Percentiles rank a stretch among this genome's conserved stretches.
Evolutionary conservation across 352 stramenopile species (phyloP).

Genomic region (Globisporangium cederbergense): DNA sequence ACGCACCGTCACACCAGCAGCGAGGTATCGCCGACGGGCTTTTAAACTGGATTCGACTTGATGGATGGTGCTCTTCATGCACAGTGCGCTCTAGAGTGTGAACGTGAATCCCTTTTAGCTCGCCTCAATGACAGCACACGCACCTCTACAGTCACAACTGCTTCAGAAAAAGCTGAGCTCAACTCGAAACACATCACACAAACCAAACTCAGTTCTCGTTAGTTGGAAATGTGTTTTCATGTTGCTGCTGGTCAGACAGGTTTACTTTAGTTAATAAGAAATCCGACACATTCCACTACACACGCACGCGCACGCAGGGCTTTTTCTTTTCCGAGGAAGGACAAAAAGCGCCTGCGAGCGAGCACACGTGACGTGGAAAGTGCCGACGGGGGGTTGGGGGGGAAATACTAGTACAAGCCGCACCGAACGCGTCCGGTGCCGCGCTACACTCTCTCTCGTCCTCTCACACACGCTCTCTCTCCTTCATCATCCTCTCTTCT

Average conservation of each 20-base stretch:
- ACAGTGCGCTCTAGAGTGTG: too few species aligned
- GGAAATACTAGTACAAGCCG: slow-evolving; percentile 63
- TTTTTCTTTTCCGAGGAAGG: slow-evolving; percentile 2
- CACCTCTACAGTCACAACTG: too few species aligned
- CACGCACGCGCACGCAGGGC: background rate
- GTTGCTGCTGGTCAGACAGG: slow-evolving; percentile 5
- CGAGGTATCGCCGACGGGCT: too few species aligned
- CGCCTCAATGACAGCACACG: too few species aligned
- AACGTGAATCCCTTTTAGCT: too few species aligned
- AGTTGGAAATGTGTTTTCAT: slow-evolving; percentile 2
- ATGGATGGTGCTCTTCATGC: too few species aligned
- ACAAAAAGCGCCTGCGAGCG: background rate
- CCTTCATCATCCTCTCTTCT: slow-evolving; percentile 36
- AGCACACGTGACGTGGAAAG: slow-evolving; percentile 16
- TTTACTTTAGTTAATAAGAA: slow-evolving; percentile 15
- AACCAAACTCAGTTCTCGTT: background rate
- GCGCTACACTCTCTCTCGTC: slow-evolving; percentile 25
- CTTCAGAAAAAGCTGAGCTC: too few species aligned
- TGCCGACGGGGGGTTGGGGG: slow-evolving; percentile 40
- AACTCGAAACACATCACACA: background rate
- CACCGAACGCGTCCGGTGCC: slow-evolving; percentile 19
- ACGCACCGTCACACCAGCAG: too few species aligned
- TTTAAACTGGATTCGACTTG: too few species aligned
- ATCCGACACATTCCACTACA: background rate
- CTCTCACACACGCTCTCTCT: slow-evolving; percentile 39